Evolutionary conservation across 1,139 yeast species (phyloP).

Genomic region (Yamadazyma songkhlaensis): DNA sequence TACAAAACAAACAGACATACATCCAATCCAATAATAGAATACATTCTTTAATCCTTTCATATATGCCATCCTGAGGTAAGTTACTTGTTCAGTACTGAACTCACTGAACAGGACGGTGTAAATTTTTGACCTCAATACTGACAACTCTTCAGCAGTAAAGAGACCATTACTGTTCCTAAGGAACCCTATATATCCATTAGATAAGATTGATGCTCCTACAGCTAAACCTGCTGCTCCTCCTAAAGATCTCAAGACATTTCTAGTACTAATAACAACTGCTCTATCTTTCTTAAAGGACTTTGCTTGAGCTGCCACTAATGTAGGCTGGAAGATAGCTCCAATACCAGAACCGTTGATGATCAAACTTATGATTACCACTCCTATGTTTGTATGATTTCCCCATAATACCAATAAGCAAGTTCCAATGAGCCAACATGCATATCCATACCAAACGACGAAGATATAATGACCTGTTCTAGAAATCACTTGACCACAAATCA

Average conservation of each 20-base stretch:
- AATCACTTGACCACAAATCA: slow-evolving; percentile 42
- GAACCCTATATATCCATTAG: slow-evolving; percentile 24
- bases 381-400: slow-evolving; percentile 26
- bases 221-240: slow-evolving; percentile 48
- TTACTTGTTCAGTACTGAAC: slow-evolving; percentile 14
- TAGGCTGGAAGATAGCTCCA: slow-evolving; percentile 29
- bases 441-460: slow-evolving; percentile 41
- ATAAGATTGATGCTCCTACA: slow-evolving; percentile 22
- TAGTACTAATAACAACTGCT: slow-evolving; percentile 53
- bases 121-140: slow-evolving; percentile 3
- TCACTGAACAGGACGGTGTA: not conserved
- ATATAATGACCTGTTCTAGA: slow-evolving; percentile 43
- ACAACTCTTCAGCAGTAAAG: slow-evolving; percentile 2
- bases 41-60: slow-evolving; percentile 28
- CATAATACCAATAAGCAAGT: slow-evolving; percentile 36
- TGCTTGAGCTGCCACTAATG: slow-evolving; percentile 55
- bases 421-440: slow-evolving; percentile 40
- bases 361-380: slow-evolving; percentile 30
- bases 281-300: slow-evolving; percentile 48
- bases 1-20: slow-evolving; percentile 29
- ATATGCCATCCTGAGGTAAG: slow-evolving; percentile 21
- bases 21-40: slow-evolving; percentile 33
- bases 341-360: slow-evolving; percentile 46
- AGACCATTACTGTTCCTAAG: slow-evolving; percentile 12
- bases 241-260: slow-evolving; percentile 50